A percentile compares a stretch with the other conserved stretches of the same genome.
phyloP scores from a whole-genome alignment of 495 filamentous ascomycete genomes.

The Apodospora peruviana region DNA sequence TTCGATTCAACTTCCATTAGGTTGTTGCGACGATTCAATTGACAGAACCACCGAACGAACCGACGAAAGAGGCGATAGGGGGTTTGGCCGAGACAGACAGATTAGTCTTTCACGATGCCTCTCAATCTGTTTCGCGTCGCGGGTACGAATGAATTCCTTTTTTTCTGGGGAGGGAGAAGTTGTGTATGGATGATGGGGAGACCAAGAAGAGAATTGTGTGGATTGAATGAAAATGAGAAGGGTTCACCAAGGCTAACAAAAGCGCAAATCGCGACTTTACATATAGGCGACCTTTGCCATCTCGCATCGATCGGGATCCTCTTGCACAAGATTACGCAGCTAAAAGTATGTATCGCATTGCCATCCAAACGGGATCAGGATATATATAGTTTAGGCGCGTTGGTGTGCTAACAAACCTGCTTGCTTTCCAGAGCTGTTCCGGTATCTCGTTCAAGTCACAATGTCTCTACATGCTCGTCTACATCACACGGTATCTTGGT shows the following conservation, averaged over 20 bases:
- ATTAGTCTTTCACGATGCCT: conserved; percentile 51
- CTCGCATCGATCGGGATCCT: conserved; percentile 90
- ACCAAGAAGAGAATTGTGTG: not conserved
- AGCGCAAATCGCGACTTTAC: conserved; percentile 1
- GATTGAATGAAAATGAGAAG: not conserved
- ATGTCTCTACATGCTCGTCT: conserved; percentile 87
- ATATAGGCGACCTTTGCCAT: conserved; percentile 96
- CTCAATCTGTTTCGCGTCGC: conserved; percentile 80
- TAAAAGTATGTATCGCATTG: conserved; percentile 56
- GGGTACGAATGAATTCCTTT: conserved; percentile 51
- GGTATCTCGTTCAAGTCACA: conserved; percentile 99
- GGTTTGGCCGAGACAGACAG: too few relatives aligned
- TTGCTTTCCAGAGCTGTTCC: conserved; percentile 94
- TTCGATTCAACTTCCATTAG: not conserved
- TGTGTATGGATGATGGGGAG: too few relatives aligned
- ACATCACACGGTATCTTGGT: conserved; percentile 89
- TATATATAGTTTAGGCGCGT: not conserved
- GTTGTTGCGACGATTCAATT: too few relatives aligned
- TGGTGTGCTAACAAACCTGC: too few relatives aligned
- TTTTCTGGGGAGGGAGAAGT: too few relatives aligned
- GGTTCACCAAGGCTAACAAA: not conserved
- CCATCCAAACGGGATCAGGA: not conserved
- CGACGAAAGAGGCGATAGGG: not conserved
- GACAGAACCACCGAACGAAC: not conserved
- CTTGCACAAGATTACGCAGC: conserved; percentile 88